Base-by-base conservation (phyloP, 2,329 filamentous ascomycete species). In the Proliferodiscus dingleyae region DNA sequence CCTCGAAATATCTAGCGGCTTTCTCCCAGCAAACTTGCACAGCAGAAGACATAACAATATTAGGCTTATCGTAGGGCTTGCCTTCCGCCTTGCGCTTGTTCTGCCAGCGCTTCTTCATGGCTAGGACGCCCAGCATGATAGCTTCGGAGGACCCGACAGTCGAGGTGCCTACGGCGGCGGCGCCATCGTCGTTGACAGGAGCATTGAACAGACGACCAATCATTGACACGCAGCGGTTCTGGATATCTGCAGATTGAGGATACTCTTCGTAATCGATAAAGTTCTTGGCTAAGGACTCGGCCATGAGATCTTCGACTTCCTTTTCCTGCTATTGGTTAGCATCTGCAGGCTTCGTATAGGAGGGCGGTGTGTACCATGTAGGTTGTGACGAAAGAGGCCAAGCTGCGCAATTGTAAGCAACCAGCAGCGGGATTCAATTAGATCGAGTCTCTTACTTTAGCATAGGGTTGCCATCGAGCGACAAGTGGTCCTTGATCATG, bases 11-110 rank as follows among this genome's bases (percentile, higher is more conserved):
- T 41, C 89, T 77, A 4, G 85, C 81, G 0, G 85, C 84, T 73
- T 96, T 96, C 68, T 96, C 89, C 90, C 90, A 96, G 75, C 89
- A 95, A 32, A 96, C 91, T 70, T 97, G 91, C 2, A 96, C 91
- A 24, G 91, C 90, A 21, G 87, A 89, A 59, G 87, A 93, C 91
- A 97, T 96, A 73, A 97, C 72, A 51, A 97, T 84, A 69, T 97
- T 97, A 45, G 91, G 91, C 36, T 78, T 77, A 52, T 89, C 87
- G 50, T 67, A 78, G 44, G 89, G 78, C 71, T 94, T 93, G 50
- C 89, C 90, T 58, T 80, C 87, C 4, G 86, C 89, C 64, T 85
- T 79, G 58, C 89, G 83, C 70, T 83, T 83, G 67, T 93, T 89
- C 72, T 87, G 83, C 91, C 91, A 97, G 60, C 85, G 81, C 71